Base-by-base conservation (phyloP, 352 stramenopile genomes). In the Globisporangium barbulae region DNA sequence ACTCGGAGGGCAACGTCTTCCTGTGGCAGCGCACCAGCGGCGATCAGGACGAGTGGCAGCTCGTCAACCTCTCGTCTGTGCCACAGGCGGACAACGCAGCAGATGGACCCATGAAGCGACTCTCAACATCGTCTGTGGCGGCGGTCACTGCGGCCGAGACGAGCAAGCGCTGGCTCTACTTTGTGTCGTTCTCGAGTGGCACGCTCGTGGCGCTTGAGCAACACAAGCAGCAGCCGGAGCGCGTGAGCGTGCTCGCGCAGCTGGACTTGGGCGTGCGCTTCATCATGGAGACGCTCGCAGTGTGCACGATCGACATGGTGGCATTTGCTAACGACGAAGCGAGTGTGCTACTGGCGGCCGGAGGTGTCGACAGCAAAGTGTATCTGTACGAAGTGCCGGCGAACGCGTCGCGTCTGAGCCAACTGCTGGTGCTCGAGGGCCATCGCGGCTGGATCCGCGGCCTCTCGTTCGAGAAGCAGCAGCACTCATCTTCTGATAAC, bases 391-490 rank as follows among this genome's bases (percentile, higher is more conserved):
- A 89, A 50, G 44, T 92, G 17, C 58, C 73, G 0, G 39, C 37
- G 10, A 56, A 52, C 15, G 15, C 53, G 13, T 50, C 52, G 0
- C 31, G 25, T 5, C 25, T 89, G 12, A 67, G 50, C 53, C 69
- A 61, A 48, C 60, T 89, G 55, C 42, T 89, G 45, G 61, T 72
- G 33, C 63, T 90, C 25, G 71, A 83, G 57, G 85, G 85, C 5
- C 85, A 92, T 67, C 73, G 73, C 28, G 83, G 75, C 10, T 93
- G 85, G 85, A 75, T 93, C 49, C 81, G 79, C 5, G 75, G 75
- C n/a, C 60, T 93, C 15, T 69, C 75, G n/a, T 90, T 93, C 33
- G 57, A 80, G 28, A 59, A 39, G 17, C 61, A 58, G 19, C 50
- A 53, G 28, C 31, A 58, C 52, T 15, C 12, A 8, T n/a, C 25